phyloP scores from a whole-genome alignment of 2,329 filamentous ascomycete genomes.

The Arthroderma uncinatum region DNA sequence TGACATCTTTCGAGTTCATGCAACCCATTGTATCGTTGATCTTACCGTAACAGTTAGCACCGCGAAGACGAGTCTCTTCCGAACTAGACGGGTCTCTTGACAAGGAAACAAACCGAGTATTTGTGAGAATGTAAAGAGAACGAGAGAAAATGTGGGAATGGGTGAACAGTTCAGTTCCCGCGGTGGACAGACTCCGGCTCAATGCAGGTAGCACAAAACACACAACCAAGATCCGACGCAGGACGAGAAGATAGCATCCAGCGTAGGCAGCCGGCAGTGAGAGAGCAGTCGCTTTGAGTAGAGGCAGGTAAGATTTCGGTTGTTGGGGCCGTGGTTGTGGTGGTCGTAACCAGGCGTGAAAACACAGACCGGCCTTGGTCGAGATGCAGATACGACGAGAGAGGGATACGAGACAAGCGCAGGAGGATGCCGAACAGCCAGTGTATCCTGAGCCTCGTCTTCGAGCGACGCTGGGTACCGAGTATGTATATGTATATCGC shows the following conservation, averaged over 20 bases:
- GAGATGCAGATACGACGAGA: neutral
- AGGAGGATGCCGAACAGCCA: neutral
- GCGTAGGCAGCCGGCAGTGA: neutral
- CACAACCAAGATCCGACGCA: neutral
- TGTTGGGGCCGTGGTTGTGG: neutral
- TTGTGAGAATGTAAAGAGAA: too few species aligned
- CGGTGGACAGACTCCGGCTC: neutral
- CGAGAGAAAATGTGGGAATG: too few species aligned
- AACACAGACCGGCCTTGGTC: neutral
- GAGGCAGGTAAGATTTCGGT: neutral
- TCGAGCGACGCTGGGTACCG: neutral
- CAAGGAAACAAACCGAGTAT: too few species aligned
- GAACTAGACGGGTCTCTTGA: too few species aligned
- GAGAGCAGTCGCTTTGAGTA: neutral
- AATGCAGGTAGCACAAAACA: neutral
- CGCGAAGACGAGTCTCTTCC: neutral
- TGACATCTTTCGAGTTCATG: constrained; percentile 32
- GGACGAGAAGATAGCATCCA: neutral
- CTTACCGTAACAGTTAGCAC: neutral
- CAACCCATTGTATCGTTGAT: constrained; percentile 32
- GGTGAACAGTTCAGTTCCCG: neutral
- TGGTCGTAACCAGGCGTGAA: neutral
- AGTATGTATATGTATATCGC: too few species aligned
- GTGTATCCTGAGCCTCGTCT: neutral
- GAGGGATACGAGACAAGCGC: neutral